phyloP scores from a whole-genome alignment of 2,329 filamentous ascomycete species.

The Amauroascus niger region DNA sequence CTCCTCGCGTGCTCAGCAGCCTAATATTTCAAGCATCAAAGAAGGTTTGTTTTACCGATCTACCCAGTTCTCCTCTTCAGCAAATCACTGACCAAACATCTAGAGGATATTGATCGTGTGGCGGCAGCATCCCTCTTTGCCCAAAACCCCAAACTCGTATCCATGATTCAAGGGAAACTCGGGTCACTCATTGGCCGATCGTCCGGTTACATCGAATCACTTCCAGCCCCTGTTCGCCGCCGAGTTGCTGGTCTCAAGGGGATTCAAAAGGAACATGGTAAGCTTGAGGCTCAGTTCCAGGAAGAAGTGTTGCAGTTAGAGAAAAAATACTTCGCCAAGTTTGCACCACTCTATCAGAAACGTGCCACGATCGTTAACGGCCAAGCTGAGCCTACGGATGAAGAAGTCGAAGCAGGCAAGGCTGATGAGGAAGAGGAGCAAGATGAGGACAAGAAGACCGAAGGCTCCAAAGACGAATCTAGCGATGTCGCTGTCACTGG shows the following conservation, averaged over 20 bases:
- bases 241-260: slow-evolving; percentile 94
- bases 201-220: slow-evolving; percentile 94
- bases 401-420: slow-evolving; percentile 79
- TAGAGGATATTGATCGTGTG: slow-evolving; percentile 84
- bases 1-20: slow-evolving; percentile 93
- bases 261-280: slow-evolving; percentile 96
- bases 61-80: background rate
- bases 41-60: slow-evolving; percentile 61
- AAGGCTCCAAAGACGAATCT: slow-evolving; percentile 42
- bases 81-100: background rate
- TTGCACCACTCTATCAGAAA: slow-evolving; percentile 93
- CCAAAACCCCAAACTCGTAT: slow-evolving; percentile 85
- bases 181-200: slow-evolving; percentile 86
- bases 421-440: slow-evolving; percentile 63
- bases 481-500: slow-evolving; percentile 51
- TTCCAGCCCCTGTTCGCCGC: slow-evolving; percentile 78
- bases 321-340: slow-evolving; percentile 99
- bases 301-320: slow-evolving; percentile 95
- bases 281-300: slow-evolving; percentile 96
- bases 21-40: slow-evolving; percentile 86
- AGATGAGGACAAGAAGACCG: slow-evolving; percentile 49
- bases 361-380: slow-evolving; percentile 90
- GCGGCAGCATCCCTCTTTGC: slow-evolving; percentile 88
- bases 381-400: slow-evolving; percentile 69
- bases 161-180: slow-evolving; percentile 96